A percentile compares a stretch with the other conserved stretches of the same genome.
Evolutionary conservation across 768 basidiomycete genomes (phyloP).

Genomic region (Rhodotorula diobovata): DNA sequence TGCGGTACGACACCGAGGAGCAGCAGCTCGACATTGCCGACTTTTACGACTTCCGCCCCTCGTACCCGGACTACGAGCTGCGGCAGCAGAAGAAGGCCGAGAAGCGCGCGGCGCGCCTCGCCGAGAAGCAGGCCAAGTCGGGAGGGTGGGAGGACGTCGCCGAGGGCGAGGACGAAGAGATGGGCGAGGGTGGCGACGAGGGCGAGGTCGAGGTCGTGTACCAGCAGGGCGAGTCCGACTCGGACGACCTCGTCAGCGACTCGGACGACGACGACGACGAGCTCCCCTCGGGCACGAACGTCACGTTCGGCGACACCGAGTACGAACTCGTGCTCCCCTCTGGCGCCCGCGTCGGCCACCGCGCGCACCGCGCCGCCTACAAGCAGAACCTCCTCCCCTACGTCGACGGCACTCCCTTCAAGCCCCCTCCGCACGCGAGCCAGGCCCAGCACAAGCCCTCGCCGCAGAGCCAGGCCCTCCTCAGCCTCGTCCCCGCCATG

Average conservation of each 20-base stretch:
- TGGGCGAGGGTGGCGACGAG: conserved; percentile 43
- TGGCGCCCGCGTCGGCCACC: conserved; percentile 85
- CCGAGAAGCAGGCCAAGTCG: conserved; percentile 48
- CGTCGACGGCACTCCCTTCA: conserved; percentile 36
- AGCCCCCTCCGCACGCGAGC: conserved; percentile 43
- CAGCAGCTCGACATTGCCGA: conserved; percentile 85
- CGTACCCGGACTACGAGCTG: conserved; percentile 60
- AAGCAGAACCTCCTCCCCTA: conserved; percentile 57
- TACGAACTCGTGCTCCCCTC: conserved; percentile 90
- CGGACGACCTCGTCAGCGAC: conserved; percentile 41
- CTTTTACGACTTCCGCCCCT: conserved; percentile 82
- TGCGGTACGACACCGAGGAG: conserved; percentile 74
- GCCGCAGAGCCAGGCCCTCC: conserved; percentile 47
- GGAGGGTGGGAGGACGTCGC: conserved; percentile 46
- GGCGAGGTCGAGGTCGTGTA: conserved; percentile 48
- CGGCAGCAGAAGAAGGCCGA: conserved; percentile 43
- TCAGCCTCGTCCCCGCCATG: conserved; percentile 33
- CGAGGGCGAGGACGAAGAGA: conserved; percentile 42
- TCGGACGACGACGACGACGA: conserved; percentile 45
- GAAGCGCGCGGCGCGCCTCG: conserved; percentile 45
- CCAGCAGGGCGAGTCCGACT: conserved; percentile 48
- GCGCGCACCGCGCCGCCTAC: conserved; percentile 78
- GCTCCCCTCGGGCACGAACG: conserved; percentile 48
- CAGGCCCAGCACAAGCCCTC: conserved; percentile 27
- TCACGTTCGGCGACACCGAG: conserved; percentile 72